These are phyloP conservation scores for Alternaria ventricosa DNA, from an alignment of 2,329 filamentous ascomycete species.

Conservation along the genomic window DNA sequence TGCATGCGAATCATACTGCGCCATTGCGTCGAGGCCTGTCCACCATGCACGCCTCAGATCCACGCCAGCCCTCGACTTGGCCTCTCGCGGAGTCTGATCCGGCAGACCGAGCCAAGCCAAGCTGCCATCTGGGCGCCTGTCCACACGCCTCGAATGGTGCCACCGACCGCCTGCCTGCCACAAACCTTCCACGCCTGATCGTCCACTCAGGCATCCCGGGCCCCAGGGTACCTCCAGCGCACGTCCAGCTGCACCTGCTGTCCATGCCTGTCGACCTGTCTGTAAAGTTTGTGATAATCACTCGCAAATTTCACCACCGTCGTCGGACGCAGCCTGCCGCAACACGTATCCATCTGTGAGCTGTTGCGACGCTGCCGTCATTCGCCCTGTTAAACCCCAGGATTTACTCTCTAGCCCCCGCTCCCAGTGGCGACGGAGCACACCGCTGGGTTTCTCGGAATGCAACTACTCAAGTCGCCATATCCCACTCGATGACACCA, in stretches of 20 bases:
- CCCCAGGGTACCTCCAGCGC: conserved; percentile 14
- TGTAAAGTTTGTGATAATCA: conserved; percentile 29
- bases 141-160: conserved; percentile 29
- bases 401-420: conserved; percentile 28
- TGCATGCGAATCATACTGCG: conserved; percentile 34
- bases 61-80: conserved; percentile 15
- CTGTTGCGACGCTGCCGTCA: conserved; percentile 12
- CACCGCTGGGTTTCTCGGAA: conserved; percentile 38
- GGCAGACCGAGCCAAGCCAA: conserved; percentile 27
- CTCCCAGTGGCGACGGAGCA: conserved; percentile 26
- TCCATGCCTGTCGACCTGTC: conserved; percentile 19
- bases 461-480: conserved; percentile 16
- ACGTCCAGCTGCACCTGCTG: conserved; percentile 12
- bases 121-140: conserved; percentile 22
- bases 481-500: background rate
- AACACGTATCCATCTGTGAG: conserved; percentile 25
- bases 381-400: conserved; percentile 26
- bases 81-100: conserved; percentile 22
- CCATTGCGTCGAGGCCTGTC: conserved; percentile 26
- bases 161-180: background rate
- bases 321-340: conserved; percentile 25
- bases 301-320: conserved; percentile 5
- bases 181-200: conserved; percentile 26
- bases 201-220: conserved; percentile 8
- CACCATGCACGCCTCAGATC: conserved; percentile 24